These are phyloP conservation scores for Carex scoparia DNA, from an alignment of 176 grass and related monocot genomes.

Conservation along the genomic window DNA sequence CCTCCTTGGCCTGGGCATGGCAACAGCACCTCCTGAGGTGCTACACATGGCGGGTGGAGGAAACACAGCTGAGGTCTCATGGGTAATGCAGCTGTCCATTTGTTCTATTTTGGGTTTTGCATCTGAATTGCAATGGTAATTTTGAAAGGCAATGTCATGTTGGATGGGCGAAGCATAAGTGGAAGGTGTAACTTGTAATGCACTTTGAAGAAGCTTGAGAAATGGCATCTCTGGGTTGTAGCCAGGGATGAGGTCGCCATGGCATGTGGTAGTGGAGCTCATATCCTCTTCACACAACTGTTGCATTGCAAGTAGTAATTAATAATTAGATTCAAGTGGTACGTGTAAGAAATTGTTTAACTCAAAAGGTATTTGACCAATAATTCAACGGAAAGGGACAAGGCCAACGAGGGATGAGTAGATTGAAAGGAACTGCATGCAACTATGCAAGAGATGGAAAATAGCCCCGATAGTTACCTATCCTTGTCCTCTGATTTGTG, in stretches of 20 bases:
- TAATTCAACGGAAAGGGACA: constrained; percentile 1
- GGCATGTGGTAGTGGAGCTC: constrained; percentile 15
- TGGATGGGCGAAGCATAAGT: constrained; percentile 15
- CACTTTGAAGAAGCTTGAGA: constrained; percentile 56
- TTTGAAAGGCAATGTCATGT: constrained; percentile 9
- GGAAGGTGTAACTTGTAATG: constrained; percentile 26
- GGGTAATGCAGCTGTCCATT: constrained; percentile 70
- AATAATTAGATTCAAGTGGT: not conserved
- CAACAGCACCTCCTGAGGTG: not conserved
- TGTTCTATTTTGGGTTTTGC: constrained; percentile 41
- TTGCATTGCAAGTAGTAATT: constrained; percentile 39
- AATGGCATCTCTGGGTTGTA: constrained; percentile 52
- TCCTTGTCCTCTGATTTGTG: constrained; percentile 11
- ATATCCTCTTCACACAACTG: constrained; percentile 62
- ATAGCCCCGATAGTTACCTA: not conserved
- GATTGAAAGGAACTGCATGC: constrained; percentile 22
- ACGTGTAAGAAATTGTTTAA: not conserved
- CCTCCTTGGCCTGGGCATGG: constrained; percentile 29
- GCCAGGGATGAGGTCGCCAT: constrained; percentile 16
- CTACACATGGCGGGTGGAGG: not conserved
- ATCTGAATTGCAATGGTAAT: not conserved
- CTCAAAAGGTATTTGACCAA: not conserved
- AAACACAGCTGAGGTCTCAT: not conserved
- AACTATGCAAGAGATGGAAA: not conserved
- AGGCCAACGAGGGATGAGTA: not conserved